Percentiles rank a stretch among this genome's conserved stretches.
These are phyloP conservation scores for Peterozyma toletana DNA, from an alignment of 805 yeast genomes.

Conservation along the genomic window DNA sequence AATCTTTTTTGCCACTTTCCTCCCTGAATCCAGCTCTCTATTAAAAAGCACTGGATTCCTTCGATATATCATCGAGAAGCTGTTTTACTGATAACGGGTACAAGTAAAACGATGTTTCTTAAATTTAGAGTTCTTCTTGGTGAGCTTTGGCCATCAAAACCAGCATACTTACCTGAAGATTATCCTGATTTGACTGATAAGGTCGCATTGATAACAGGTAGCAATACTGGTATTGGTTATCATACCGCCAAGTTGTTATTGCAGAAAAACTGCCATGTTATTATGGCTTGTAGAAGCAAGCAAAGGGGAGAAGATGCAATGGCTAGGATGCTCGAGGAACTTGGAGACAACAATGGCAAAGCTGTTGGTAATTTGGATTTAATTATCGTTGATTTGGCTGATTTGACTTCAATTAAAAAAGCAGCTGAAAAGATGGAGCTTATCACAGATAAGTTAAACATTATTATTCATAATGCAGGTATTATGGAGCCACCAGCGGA, in stretches of 20 bases:
- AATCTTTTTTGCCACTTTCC: no score
- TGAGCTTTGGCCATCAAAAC: slow-evolving; percentile 12
- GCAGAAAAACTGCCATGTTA: slow-evolving; percentile 25
- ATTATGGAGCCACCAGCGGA: slow-evolving; percentile 32
- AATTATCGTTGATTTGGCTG: slow-evolving; percentile 29
- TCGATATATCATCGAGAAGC: no score
- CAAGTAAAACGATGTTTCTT: no score
- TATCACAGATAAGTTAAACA: slow-evolving; percentile 22
- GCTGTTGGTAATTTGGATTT: slow-evolving; percentile 15
- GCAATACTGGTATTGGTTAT: slow-evolving; percentile 26
- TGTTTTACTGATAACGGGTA: no score
- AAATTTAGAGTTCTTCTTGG: no score
- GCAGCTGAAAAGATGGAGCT: slow-evolving; percentile 23
- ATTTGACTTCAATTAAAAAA: slow-evolving; percentile 31
- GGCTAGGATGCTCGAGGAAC: slow-evolving; percentile 16
- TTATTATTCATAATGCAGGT: slow-evolving; percentile 37
- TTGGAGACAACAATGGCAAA: slow-evolving; percentile 9
- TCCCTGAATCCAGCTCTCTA: no score
- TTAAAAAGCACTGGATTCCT: no score
- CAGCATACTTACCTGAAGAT: slow-evolving; percentile 18
- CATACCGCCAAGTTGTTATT: slow-evolving; percentile 23
- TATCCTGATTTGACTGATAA: slow-evolving; percentile 27
- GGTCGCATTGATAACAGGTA: slow-evolving; percentile 24
- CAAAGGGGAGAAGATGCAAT: slow-evolving; percentile 23
- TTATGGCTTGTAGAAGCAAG: slow-evolving; percentile 27